Evolutionary conservation across 2,329 filamentous ascomycete species (phyloP).

Genomic region (Alternaria burnsii): DNA sequence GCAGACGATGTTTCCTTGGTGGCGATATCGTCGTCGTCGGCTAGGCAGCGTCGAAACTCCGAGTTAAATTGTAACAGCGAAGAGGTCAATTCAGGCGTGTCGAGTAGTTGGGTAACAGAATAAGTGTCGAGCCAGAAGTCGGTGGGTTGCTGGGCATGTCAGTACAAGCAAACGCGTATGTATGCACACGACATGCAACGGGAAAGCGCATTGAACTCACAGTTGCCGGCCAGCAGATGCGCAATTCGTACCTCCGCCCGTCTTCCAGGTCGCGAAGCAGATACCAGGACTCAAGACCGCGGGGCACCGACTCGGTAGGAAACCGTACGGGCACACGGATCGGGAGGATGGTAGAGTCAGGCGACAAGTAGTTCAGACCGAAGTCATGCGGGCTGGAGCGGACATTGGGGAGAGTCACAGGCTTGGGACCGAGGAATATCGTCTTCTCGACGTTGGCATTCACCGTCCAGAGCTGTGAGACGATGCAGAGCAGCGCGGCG

Average conservation of each 20-base stretch:
- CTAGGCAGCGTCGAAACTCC: constrained; percentile 55
- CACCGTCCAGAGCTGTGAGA: constrained; percentile 46
- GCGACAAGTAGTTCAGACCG: constrained; percentile 71
- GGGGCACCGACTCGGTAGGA: constrained; percentile 61
- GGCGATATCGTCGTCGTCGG: constrained; percentile 8
- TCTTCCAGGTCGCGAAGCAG: constrained; percentile 74
- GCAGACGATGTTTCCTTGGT: constrained; percentile 9
- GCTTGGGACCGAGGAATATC: constrained; percentile 79
- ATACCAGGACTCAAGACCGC: constrained; percentile 78
- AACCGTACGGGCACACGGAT: constrained; percentile 74
- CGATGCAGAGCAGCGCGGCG: constrained; percentile 41
- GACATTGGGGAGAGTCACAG: constrained; percentile 63
- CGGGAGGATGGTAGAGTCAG: constrained; percentile 61
- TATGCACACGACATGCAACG: not conserved
- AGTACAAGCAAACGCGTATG: constrained; percentile 18
- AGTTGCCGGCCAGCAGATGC: constrained; percentile 92
- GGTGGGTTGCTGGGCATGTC: constrained; percentile 77
- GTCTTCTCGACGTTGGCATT: constrained; percentile 87
- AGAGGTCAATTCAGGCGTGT: constrained; percentile 68
- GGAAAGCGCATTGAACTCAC: constrained; percentile 62
- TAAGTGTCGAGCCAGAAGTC: constrained; percentile 75
- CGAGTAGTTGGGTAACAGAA: constrained; percentile 68
- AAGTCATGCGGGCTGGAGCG: constrained; percentile 68
- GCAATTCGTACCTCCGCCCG: constrained; percentile 84
- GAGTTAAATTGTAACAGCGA: constrained; percentile 70